A percentile compares a stretch with the other conserved stretches of the same genome.
Conservation (phyloP, 2,329 filamentous ascomycete species). For the Dothideomycetes sp. region DNA sequence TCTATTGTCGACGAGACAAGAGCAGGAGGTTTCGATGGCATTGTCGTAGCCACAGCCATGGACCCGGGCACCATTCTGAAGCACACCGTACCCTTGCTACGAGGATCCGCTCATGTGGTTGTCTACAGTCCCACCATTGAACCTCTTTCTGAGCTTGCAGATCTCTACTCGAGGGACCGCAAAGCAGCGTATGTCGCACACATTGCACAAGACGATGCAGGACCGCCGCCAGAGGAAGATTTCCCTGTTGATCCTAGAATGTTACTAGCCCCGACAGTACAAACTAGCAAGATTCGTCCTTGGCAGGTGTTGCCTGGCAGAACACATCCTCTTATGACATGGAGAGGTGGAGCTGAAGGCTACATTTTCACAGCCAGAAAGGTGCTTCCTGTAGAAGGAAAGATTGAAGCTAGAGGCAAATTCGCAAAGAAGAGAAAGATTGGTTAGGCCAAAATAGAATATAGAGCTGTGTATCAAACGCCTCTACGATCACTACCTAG, state of each 20-base stretch:
- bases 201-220: conserved; percentile 16
- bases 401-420: conserved; percentile 17
- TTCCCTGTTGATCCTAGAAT: conserved; percentile 84
- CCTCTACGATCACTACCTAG: too few relatives aligned
- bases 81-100: conserved; percentile 67
- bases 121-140: conserved; percentile 79
- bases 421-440: conserved; percentile 17
- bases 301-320: conserved; percentile 90
- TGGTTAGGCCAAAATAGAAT: neutral
- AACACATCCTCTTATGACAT: conserved; percentile 92
- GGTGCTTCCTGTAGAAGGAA: conserved; percentile 54
- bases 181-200: conserved; percentile 61
- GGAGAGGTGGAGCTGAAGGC: conserved; percentile 76
- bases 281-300: conserved; percentile 65
- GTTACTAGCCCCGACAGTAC: conserved; percentile 67
- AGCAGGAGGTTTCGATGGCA: conserved; percentile 68
- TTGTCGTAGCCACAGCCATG: conserved; percentile 76
- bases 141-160: conserved; percentile 65
- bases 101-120: conserved; percentile 73
- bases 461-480: too few relatives aligned
- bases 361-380: conserved; percentile 79
- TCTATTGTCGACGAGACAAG: conserved; percentile 66
- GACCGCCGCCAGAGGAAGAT: conserved; percentile 45
- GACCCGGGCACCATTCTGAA: conserved; percentile 68
- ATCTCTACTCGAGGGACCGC: conserved; percentile 74